Evolutionary conservation across 805 yeast species (phyloP).

Genomic region (Maudiozyma serrabonitensis): DNA sequence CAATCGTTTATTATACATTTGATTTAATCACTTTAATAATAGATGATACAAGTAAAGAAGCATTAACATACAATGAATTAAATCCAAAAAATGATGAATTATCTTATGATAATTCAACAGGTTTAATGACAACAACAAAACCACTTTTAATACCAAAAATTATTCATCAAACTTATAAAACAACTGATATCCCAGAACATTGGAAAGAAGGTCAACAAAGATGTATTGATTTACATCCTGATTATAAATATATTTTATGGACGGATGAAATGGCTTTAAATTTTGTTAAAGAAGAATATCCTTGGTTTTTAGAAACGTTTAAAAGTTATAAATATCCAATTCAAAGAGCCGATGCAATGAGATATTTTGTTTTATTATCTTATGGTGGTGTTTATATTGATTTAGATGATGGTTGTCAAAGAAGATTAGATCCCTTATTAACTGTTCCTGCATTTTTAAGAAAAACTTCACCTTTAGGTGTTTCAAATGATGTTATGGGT

Average conservation of each 20-base stretch:
- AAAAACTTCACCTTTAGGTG: slow-evolving; percentile 80
- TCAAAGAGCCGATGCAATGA: slow-evolving; percentile 80
- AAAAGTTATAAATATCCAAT: slow-evolving; percentile 72
- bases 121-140: slow-evolving; percentile 44
- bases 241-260: slow-evolving; percentile 80
- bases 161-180: slow-evolving; percentile 87
- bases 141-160: slow-evolving; percentile 63
- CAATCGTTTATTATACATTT: slow-evolving; percentile 48
- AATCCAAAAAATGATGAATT: slow-evolving; percentile 31
- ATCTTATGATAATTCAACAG: slow-evolving; percentile 12
- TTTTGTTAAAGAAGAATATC: slow-evolving; percentile 68
- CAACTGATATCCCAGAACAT: slow-evolving; percentile 60
- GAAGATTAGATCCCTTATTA: slow-evolving; percentile 68
- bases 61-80: slow-evolving; percentile 49
- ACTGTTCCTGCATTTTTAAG: slow-evolving; percentile 75
- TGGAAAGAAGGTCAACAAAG: slow-evolving; percentile 73
- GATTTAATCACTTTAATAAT: slow-evolving; percentile 62
- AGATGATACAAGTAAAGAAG: slow-evolving; percentile 58
- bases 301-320: slow-evolving; percentile 77
- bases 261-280: slow-evolving; percentile 75
- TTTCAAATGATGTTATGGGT: slow-evolving; percentile 89
- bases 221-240: slow-evolving; percentile 72
- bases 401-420: slow-evolving; percentile 76
- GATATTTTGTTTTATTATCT: slow-evolving; percentile 72
- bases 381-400: slow-evolving; percentile 88